Conservation (phyloP, 2,329 filamentous ascomycete genomes). For the Elsinoe perseae region DNA sequence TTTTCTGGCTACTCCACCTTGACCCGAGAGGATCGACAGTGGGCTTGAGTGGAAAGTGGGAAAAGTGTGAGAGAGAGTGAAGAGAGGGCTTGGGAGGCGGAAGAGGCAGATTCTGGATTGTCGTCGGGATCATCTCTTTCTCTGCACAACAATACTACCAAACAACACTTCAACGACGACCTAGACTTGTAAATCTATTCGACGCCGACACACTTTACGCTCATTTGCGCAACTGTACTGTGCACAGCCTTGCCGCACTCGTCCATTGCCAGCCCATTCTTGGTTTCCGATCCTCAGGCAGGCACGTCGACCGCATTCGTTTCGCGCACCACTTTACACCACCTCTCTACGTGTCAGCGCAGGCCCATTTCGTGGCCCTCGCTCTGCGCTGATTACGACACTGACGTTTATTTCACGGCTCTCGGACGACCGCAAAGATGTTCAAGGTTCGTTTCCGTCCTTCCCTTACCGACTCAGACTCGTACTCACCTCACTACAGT, state of each 20-base stretch:
- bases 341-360: not conserved
- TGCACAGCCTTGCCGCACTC: not conserved
- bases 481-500: conserved; percentile 10
- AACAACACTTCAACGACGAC: not conserved
- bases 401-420: not conserved
- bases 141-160: not conserved
- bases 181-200: not conserved
- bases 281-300: not conserved
- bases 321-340: not conserved
- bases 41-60: not conserved
- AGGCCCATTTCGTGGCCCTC: conserved; percentile 9
- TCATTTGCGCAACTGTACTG: not conserved
- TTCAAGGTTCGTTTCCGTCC: conserved; percentile 12
- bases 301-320: not conserved
- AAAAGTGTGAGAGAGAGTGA: not conserved
- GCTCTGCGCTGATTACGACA: conserved; percentile 4
- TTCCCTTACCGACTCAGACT: not conserved
- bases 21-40: not conserved
- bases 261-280: not conserved
- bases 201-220: not conserved
- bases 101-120: not conserved
- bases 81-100: not conserved
- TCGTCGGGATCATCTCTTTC: not conserved
- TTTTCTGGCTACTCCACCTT: not conserved
- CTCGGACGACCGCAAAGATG: not conserved